Evolutionary conservation across 441 rosid species (phyloP).

Genomic region (Melastoma candidum): DNA sequence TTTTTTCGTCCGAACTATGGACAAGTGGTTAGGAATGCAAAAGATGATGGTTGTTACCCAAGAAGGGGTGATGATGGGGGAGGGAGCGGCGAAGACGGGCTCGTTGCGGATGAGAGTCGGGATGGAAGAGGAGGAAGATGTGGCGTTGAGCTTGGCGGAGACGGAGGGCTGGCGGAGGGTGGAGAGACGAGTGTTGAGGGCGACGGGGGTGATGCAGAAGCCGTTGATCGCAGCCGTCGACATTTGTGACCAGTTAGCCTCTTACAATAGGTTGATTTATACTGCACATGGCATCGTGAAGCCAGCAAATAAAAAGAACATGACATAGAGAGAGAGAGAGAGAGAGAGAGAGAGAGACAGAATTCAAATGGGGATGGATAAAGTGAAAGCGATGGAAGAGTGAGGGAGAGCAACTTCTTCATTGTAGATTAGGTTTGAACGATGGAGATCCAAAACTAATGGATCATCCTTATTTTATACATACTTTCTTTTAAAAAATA

Average conservation of each 20-base stretch:
- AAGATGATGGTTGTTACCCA: constrained; percentile 32
- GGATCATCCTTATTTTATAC: not conserved
- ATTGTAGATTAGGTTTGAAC: constrained; percentile 39
- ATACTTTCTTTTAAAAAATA: not conserved
- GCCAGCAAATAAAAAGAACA: no score
- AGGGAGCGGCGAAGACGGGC: constrained; percentile 78
- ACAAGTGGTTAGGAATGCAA: not conserved
- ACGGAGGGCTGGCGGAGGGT: constrained; percentile 31
- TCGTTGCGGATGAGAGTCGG: constrained; percentile 80
- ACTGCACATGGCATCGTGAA: constrained; percentile 3
- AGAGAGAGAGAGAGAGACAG: not conserved
- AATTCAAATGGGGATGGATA: constrained; percentile 3
- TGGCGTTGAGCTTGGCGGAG: constrained; percentile 25
- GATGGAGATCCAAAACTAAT: constrained; percentile 20
- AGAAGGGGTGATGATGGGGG: constrained; percentile 54
- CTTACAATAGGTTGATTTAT: constrained; percentile 18
- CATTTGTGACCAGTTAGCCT: constrained; percentile 35
- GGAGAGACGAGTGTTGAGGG: constrained; percentile 33
- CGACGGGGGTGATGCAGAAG: constrained; percentile 42
- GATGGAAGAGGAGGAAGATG: constrained; percentile 24
- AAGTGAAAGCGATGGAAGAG: constrained; percentile 38
- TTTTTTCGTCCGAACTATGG: not conserved
- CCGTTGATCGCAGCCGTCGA: constrained; percentile 70
- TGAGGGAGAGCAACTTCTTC: constrained; percentile 29
- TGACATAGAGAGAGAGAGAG: not conserved